Percentiles rank a stretch among this genome's conserved stretches.
These are phyloP conservation scores for Colletotrichum theobromicola DNA, from an alignment of 2,329 filamentous ascomycete genomes.

Conservation along the genomic window DNA sequence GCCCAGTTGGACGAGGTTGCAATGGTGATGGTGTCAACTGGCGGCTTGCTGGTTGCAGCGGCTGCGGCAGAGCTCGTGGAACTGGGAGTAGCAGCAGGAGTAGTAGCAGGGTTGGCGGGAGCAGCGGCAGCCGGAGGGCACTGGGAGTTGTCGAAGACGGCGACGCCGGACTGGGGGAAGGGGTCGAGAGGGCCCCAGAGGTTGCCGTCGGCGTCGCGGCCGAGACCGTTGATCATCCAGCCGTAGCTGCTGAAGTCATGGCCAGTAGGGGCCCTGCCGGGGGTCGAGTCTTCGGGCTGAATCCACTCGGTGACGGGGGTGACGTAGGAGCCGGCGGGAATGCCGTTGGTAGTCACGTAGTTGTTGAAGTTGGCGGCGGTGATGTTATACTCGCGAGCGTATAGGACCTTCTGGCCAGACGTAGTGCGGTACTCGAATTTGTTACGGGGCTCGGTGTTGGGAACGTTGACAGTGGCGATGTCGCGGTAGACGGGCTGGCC, in stretches of 20 bases:
- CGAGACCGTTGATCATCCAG: conserved; percentile 32
- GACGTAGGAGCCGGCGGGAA: conserved; percentile 45
- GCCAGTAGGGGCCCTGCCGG: conserved; percentile 34
- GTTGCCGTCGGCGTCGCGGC: conserved; percentile 29
- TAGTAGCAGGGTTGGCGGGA: background rate
- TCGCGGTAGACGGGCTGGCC: conserved; percentile 39
- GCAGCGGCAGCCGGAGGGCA: background rate
- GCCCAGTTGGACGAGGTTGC: conserved; percentile 14
- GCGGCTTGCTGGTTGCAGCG: background rate
- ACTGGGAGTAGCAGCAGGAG: background rate
- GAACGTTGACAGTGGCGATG: conserved; percentile 35
- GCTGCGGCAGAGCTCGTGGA: background rate
- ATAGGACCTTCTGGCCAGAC: conserved; percentile 31
- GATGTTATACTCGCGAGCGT: conserved; percentile 46
- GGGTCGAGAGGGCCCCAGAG: conserved; percentile 43
- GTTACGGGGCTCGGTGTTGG: conserved; percentile 35
- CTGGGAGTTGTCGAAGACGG: conserved; percentile 14
- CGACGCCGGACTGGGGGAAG: conserved; percentile 27
- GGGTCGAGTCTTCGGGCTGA: conserved; percentile 43
- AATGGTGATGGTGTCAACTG: conserved; percentile 16
- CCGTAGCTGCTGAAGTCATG: conserved; percentile 40
- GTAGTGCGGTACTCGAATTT: conserved; percentile 42
- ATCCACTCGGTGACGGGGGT: conserved; percentile 47
- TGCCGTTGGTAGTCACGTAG: conserved; percentile 36
- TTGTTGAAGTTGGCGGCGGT: conserved; percentile 34